Evolutionary conservation across 129 eudicot genomes (phyloP), one percentile per base, ranked within the genome.

Genomic region (Lonicera japonica): DNA sequence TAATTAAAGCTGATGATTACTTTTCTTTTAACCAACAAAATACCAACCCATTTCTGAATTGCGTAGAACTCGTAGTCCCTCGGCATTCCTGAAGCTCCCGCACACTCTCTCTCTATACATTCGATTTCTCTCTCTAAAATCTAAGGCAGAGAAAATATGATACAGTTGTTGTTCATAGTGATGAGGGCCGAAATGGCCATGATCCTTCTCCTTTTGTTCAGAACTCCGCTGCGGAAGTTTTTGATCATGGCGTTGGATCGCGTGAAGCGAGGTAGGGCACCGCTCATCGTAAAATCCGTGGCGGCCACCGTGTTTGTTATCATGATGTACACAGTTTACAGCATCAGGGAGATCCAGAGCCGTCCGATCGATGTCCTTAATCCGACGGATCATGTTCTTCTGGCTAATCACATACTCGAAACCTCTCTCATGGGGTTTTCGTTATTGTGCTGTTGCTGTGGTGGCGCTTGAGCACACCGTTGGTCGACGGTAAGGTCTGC

Each of bases 351-450:
- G 14, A 73, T 84, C 51, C 75, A 76, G 62, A 65, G 69, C 60
- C 86, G 92, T 14, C 80, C 85, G 7, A 45, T 58, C 0, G 95
- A 83, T 58, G 60, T 67, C 36, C 53, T 78, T 5, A 87, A 75
- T 48, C 92, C 95, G 1, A 84, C 95, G 23, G 95, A 87, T 70
- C 95, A 87, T 12, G 67, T 83, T 18, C 65, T 87, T 10, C 54
- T 84, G 11, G 79, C 83, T 25, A 74, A 75, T 34, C 68, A 79
- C 25, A 64, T 87, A 71, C 88, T 83, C 21, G 82, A 84, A 56
- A 86, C 95, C 56, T 81, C 95, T 58, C 91, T 87, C 46, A 79
- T 83, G 85, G 92, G 95, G n/a, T n/a, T n/a, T n/a, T n/a, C n/a
- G n/a, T n/a, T n/a, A n/a, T n/a, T n/a, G n/a, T n/a, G n/a, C n/a